These are phyloP conservation scores for Ophiobolus disseminans DNA, from an alignment of 2,329 filamentous ascomycete species.

Conservation along the genomic window DNA sequence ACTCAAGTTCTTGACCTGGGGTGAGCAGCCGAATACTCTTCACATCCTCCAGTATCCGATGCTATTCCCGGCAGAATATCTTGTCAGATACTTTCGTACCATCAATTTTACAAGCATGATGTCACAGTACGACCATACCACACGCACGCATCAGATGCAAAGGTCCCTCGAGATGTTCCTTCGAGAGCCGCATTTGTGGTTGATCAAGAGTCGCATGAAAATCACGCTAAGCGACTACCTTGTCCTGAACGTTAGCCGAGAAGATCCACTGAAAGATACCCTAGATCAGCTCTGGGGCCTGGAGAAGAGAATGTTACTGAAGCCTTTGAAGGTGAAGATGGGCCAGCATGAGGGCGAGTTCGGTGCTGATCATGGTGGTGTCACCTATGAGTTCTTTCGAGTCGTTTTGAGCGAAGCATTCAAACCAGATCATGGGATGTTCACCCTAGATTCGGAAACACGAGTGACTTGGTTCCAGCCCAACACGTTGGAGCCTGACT, in stretches of 20 bases:
- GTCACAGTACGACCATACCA: constrained; percentile 68
- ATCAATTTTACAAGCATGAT: constrained; percentile 91
- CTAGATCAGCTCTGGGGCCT: constrained; percentile 91
- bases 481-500: constrained; percentile 78
- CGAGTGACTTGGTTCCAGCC: constrained; percentile 89
- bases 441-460: constrained; percentile 77
- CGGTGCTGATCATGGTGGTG: constrained; percentile 90
- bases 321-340: constrained; percentile 86
- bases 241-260: constrained; percentile 53
- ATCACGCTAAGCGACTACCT: constrained; percentile 50
- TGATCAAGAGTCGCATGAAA: constrained; percentile 43
- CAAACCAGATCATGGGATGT: constrained; percentile 78
- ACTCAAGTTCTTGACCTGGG: constrained; percentile 67
- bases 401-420: constrained; percentile 81
- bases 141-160: constrained; percentile 37
- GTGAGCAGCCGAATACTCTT: constrained; percentile 67
- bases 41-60: constrained; percentile 84
- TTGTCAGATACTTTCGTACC: constrained; percentile 85
- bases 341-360: constrained; percentile 82
- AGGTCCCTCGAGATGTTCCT: constrained; percentile 33
- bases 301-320: constrained; percentile 79
- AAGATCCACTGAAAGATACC: constrained; percentile 51
- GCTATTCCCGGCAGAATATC: constrained; percentile 73
- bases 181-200: constrained; percentile 27
- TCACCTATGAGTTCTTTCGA: constrained; percentile 96